Evolutionary conservation across 2,329 filamentous ascomycete species (phyloP).

Genomic region (Aspergillus fumigatiaffinis): DNA sequence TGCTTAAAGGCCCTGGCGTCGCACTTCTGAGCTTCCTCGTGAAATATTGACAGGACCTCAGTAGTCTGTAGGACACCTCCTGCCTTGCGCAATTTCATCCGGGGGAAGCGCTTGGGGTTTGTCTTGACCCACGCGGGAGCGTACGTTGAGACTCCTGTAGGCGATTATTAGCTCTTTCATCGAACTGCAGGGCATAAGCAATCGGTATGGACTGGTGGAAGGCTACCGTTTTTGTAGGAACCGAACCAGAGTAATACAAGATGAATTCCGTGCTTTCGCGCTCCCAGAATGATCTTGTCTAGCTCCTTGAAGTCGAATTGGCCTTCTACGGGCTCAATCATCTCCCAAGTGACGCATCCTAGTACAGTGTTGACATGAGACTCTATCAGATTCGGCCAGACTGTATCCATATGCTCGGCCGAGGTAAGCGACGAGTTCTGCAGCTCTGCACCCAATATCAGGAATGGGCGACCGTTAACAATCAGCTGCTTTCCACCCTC

Average conservation of each 20-base stretch:
- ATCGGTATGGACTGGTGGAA: not conserved
- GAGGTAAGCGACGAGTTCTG: slow-evolving; percentile 48
- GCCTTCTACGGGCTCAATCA: slow-evolving; percentile 45
- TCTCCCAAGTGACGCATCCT: slow-evolving; percentile 46
- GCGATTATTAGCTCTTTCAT: no score
- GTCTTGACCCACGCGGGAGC: slow-evolving; percentile 38
- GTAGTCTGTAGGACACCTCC: slow-evolving; percentile 22
- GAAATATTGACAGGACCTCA: slow-evolving; percentile 38
- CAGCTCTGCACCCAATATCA: slow-evolving; percentile 44
- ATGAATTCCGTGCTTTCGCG: slow-evolving; percentile 35
- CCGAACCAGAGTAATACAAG: slow-evolving; percentile 48
- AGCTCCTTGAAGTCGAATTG: slow-evolving; percentile 43
- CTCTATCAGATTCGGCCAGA: slow-evolving; percentile 42
- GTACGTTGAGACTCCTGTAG: slow-evolving; percentile 30
- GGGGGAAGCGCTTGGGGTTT: slow-evolving; percentile 8
- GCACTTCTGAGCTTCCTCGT: slow-evolving; percentile 30
- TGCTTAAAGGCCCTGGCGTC: slow-evolving; percentile 39
- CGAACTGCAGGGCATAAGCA: not conserved
- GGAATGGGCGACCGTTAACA: slow-evolving; percentile 43
- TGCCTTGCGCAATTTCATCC: slow-evolving; percentile 1
- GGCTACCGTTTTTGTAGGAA: slow-evolving; percentile 46
- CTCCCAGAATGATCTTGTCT: slow-evolving; percentile 38
- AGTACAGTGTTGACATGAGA: slow-evolving; percentile 45
- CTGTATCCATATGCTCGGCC: slow-evolving; percentile 41
- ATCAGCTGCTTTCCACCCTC: slow-evolving; percentile 34